phyloP scores from a whole-genome alignment of 2,329 filamentous ascomycete species.

The Drechslerella dactyloides region DNA sequence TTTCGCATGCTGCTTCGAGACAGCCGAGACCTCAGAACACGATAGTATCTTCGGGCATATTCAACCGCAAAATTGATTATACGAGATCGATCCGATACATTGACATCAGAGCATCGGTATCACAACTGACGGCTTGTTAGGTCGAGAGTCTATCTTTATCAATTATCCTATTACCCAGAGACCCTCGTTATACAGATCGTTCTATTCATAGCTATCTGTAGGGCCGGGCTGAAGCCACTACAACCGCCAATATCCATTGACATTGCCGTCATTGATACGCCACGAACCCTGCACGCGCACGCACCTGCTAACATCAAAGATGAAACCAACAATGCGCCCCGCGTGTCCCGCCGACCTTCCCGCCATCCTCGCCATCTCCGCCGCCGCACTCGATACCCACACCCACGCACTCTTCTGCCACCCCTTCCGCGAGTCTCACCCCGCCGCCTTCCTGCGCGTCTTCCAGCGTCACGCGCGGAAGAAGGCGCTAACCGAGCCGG shows the following conservation, averaged over 20 bases:
- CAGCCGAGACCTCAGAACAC: slow-evolving; percentile 1
- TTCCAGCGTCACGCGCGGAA: slow-evolving; percentile 3
- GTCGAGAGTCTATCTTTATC: too few relatives aligned
- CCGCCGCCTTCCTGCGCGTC: slow-evolving; percentile 1
- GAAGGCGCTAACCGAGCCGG: slow-evolving; percentile 8
- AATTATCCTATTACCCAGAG: too few relatives aligned
- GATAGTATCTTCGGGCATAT: too few relatives aligned
- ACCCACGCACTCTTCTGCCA: slow-evolving; percentile 23
- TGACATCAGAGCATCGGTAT: neutral
- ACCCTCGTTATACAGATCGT: too few relatives aligned
- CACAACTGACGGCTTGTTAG: neutral
- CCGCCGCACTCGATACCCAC: slow-evolving; percentile 19
- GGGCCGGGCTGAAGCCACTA: too few relatives aligned
- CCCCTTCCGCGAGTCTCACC: slow-evolving; percentile 23
- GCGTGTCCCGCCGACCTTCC: slow-evolving; percentile 14
- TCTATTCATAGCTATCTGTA: too few relatives aligned
- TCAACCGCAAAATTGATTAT: neutral
- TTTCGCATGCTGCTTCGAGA: neutral
- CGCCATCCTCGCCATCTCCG: slow-evolving; percentile 21
- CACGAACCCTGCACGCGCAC: too few relatives aligned
- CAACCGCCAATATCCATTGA: too few relatives aligned
- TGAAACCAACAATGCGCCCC: slow-evolving; percentile 19
- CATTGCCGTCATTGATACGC: too few relatives aligned
- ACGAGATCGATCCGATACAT: neutral
- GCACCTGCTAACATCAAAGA: too few relatives aligned